Conservation (phyloP, 345 rosid genomes). For the Eutrema japonicum region DNA sequence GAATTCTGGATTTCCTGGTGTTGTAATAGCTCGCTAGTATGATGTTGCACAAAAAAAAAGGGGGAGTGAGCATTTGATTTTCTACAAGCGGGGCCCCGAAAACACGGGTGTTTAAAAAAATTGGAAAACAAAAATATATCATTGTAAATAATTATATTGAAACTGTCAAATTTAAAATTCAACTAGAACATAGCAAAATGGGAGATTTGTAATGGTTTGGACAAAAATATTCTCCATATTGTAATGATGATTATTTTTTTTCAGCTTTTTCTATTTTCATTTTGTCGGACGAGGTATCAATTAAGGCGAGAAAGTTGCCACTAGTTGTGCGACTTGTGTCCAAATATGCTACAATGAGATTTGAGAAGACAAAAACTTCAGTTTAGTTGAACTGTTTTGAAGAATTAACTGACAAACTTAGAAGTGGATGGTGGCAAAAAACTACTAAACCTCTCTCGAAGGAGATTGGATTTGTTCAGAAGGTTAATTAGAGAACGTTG, state of each 20-base stretch:
- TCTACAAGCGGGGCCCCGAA: background rate
- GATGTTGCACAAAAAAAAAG: no score
- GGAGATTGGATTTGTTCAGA: no score
- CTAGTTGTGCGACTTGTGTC: conserved; percentile 40
- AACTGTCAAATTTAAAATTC: background rate
- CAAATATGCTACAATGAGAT: conserved; percentile 25
- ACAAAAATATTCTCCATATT: background rate
- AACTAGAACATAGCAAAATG: background rate
- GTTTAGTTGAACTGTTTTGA: no score
- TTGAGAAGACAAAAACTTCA: no score
- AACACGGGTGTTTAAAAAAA: conserved; percentile 16
- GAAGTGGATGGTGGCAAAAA: no score
- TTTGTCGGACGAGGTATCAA: background rate
- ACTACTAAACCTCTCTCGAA: no score
- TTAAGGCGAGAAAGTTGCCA: conserved; percentile 32
- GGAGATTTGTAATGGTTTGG: background rate
- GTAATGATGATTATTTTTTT: background rate
- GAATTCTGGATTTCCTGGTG: no score
- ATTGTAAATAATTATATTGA: background rate
- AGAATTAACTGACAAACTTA: no score
- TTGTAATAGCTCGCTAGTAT: no score
- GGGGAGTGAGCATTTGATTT: conserved; percentile 3
- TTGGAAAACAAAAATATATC: background rate
- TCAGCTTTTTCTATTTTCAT: background rate
- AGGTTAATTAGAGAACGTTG: no score